Percentiles rank a stretch among this genome's conserved stretches.
phyloP scores from a whole-genome alignment of 2,329 filamentous ascomycete genomes.

The Colletotrichum sp. region DNA sequence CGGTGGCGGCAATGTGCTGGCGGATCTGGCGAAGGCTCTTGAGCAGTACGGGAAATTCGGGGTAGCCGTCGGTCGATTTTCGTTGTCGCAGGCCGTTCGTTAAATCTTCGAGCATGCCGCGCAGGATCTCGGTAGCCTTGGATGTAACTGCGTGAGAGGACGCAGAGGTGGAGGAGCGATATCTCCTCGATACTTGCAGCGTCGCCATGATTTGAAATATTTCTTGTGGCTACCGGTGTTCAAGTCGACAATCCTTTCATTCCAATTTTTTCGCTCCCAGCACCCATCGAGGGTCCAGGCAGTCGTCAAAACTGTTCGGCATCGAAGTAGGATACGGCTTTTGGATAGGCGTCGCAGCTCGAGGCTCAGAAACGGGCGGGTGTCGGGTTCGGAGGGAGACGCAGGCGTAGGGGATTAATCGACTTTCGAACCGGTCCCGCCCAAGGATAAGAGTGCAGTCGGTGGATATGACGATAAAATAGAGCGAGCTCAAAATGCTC shows the following conservation, averaged over 20 bases:
- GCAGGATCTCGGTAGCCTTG: conserved; percentile 66
- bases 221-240: not conserved
- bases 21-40: conserved; percentile 69
- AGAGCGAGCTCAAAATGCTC: not conserved
- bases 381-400: not conserved
- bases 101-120: conserved; percentile 56
- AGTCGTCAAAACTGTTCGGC: conserved; percentile 14
- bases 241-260: conserved; percentile 14
- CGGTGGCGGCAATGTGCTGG: conserved; percentile 60
- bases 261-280: conserved; percentile 26
- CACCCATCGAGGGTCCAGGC: conserved; percentile 39
- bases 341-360: conserved; percentile 1
- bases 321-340: conserved; percentile 17
- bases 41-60: conserved; percentile 52
- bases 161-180: conserved; percentile 68
- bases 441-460: conserved; percentile 16
- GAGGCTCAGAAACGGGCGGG: not conserved
- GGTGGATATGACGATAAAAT: conserved; percentile 36
- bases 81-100: conserved; percentile 37
- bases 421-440: not conserved
- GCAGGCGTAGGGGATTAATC: not conserved
- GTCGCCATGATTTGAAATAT: conserved; percentile 49
- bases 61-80: conserved; percentile 46
- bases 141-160: conserved; percentile 60
- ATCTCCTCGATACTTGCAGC: conserved; percentile 53